Evolutionary conservation across 352 stramenopile species (phyloP), one percentile per base, ranked within the genome.

Genomic region (Phytopythium oedochilum): DNA sequence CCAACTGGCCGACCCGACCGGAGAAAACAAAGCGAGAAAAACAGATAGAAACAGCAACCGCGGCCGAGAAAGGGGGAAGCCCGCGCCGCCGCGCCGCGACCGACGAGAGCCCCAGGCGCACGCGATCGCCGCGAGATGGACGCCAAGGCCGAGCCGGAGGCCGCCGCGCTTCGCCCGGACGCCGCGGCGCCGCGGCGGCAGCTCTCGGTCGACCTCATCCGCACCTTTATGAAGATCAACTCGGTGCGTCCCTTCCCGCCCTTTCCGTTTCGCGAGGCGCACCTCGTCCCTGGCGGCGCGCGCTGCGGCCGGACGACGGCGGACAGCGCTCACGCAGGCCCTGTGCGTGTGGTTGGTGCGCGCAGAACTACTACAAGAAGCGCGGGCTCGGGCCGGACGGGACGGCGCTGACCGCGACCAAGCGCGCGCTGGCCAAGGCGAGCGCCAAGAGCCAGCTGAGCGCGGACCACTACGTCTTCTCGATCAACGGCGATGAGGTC

Each of bases 211-310:
- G 70, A 84, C 22, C 83, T 99, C 39, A 96, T 99, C 71, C 78
- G 96, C 63, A 99, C 97, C 17, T 98, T 99, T 72, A 98, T 98
- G 68, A 61, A 83, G 46, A 99, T 99, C 71, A 99, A 99, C 73
- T 51, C 69, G 60, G 83, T 91, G 67, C 66, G 68, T 69, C 49
- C 25, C 28, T 42, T 44, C 36, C 31, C 48, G 48, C 10, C 45
- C 31, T 44, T 43, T 54, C 17, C 20, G 25, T 52, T 52, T 52
- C 45, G 15, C 14, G 28, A 18, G n/a, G 22, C 12, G 2, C 23
- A 12, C 4, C 5, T 14, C n/a, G n/a, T 36, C 22, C 10, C 25
- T 12, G 11, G 29, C 25, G 11, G 9, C 65, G 55, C 22, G 8
- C 14, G 32, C 22, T n/a, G n/a, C n/a, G n/a, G n/a, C n/a, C n/a